Evolutionary conservation across 2,329 filamentous ascomycete genomes (phyloP), one percentile per base, ranked within the genome.

Genomic region (Dothistroma septosporum): DNA sequence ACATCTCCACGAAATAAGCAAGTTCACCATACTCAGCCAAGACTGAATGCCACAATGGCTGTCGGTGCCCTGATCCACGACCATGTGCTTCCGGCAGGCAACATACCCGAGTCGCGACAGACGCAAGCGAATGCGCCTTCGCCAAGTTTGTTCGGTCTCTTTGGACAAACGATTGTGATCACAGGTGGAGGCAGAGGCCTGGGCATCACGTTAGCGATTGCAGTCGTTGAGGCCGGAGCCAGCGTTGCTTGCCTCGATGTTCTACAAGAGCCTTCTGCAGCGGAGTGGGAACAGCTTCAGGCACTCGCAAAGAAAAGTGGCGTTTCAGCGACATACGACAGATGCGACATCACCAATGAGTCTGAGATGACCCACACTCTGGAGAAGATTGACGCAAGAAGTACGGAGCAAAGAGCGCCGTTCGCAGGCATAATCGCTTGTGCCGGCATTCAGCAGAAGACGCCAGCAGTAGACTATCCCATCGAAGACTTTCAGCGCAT

Each of bases 271-370:
- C 85, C 84, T 0, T 81, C 81, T 11, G 70, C 81, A 1, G 81
- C 84, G 58, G 92, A 91, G 74, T 80, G 81, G 60, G 76, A 76
- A 37, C 80, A 91, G 52, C 84, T 87, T 37, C 78, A 82, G 61
- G 82, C 83, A 52, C 86, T 87, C 28, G 76, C 76, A 37, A 77
- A 81, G 47, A 82, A 87, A 68, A 80, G 90, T 8, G 83, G 81
- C 60, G 85, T 86, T 1, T 82, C 80, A 49, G 75, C 92, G 52
- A 80, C 85, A 53, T 94, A 93, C 78, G 85, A 87, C 70, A 84
- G 85, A 63, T 83, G 91, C 63, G 91, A 95, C 71, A 90, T 95
- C 28, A 85, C 89, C 24, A 85, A 92, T 69, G 85, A 87, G 32
- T 76, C 80, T 5, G 76, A 79, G 33, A 59, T 69, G 16, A 53